Evolutionary conservation across 768 basidiomycete species (phyloP), one percentile per base, ranked within the genome.

Genomic region (Candolleomyces eurysporus): DNA sequence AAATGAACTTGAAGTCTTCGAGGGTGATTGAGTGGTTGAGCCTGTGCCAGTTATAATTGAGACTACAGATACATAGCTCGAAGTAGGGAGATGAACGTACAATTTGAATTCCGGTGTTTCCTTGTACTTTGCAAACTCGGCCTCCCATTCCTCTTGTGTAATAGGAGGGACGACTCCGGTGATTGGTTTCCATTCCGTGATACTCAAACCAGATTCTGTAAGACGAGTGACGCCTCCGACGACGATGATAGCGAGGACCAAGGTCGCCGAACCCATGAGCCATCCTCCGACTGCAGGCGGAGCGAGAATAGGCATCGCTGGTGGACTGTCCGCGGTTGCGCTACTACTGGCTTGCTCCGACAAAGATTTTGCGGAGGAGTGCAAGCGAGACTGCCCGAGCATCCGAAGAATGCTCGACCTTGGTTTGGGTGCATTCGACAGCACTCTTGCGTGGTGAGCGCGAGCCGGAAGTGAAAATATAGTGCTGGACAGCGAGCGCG

Each of bases 161-260:
- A 94, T 74, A 0, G 97, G 97, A 17, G 96, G 96, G 17, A 95
- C 70, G 54, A 93, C 78, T 16, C 97, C 97, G 26, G 92, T 89
- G 58, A 98, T 86, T 13, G 96, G 95, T 56, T 84, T 83, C 97
- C 97, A 99, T 81, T 99, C 97, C 22, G 95, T 97, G 72, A 99
- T 99, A 72, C 94, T 96, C 62, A 99, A 78, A 14, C 97, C 97
- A 16, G 94, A 96, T 75, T 99, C 97, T 1, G 97, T 99, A 61
- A 99, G 84, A 48, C 97, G 90, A 2, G 97, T 99, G 61, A 99
- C 84, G 9, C 96, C 97, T 31, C 97, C 97, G 5, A 99, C 92
- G 57, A 98, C 89, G 67, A 98, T 88, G 70, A 99, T 92, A 19
- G 87, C 89, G 65, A 98, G 90, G 22, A 96, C 94, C 36, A 99